Evolutionary conservation across 345 rosid species (phyloP).

Genomic region (Raphanus sativus): DNA sequence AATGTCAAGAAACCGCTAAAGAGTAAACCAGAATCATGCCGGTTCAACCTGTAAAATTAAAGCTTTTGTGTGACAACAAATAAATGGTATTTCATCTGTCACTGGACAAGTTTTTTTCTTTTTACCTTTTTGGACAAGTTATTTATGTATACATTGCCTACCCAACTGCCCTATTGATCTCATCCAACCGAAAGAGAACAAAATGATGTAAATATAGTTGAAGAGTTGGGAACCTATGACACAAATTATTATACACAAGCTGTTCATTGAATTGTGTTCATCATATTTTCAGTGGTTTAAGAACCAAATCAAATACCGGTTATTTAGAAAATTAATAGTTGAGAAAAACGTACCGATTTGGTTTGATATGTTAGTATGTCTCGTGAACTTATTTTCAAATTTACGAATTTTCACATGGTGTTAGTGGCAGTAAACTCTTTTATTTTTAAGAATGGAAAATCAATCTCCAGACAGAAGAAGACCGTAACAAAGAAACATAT

Average conservation of each 20-base stretch:
- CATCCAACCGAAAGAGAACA: constrained; percentile 32
- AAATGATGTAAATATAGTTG: constrained; percentile 29
- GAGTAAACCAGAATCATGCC: constrained; percentile 12
- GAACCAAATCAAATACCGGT: background rate
- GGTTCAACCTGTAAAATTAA: constrained; percentile 4
- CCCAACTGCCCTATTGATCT: constrained; percentile 38
- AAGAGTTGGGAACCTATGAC: constrained; percentile 29
- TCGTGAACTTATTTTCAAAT: background rate
- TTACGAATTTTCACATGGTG: background rate
- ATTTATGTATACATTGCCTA: background rate
- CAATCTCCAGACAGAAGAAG: too few species aligned
- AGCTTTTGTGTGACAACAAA: constrained; percentile 23
- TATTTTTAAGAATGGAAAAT: too few species aligned
- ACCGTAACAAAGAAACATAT: background rate
- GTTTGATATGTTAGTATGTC: background rate
- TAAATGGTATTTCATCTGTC: constrained; percentile 22
- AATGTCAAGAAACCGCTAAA: background rate
- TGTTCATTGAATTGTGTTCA: background rate
- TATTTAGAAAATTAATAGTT: background rate
- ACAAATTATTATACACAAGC: constrained; percentile 1
- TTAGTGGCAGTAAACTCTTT: too few species aligned
- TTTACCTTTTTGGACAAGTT: background rate
- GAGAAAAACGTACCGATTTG: background rate
- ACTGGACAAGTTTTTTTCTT: background rate
- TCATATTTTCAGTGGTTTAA: background rate